phyloP scores from a whole-genome alignment of 257 asterid species.

The Ehretia macrophylla region DNA sequence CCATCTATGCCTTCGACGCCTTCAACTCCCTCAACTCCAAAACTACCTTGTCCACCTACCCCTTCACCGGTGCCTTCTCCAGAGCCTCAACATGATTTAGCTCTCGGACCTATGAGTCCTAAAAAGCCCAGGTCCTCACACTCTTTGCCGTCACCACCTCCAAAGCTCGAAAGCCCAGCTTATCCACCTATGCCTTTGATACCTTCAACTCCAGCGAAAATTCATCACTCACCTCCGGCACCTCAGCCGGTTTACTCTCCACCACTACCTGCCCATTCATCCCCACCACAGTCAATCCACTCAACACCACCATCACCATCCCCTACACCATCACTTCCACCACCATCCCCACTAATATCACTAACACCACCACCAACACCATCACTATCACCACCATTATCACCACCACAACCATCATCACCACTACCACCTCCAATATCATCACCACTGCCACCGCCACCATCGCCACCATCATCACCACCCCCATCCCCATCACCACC shows the following conservation, averaged over 20 bases:
- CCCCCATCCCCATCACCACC: not conserved
- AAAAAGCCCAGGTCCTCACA: too few species aligned
- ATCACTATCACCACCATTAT: not conserved
- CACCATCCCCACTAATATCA: not conserved
- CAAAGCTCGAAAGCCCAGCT: too few species aligned
- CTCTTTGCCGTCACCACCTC: too few species aligned
- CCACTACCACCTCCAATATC: conserved; percentile 10
- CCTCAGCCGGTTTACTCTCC: not conserved
- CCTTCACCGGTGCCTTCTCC: too few species aligned
- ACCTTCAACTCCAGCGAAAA: not conserved
- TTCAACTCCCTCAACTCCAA: not conserved
- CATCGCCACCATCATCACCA: not conserved
- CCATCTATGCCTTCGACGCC: not conserved
- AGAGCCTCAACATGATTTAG: too few species aligned
- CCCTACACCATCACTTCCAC: not conserved
- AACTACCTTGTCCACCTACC: too few species aligned
- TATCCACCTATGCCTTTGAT: not conserved
- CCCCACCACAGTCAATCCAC: conserved; percentile 7
- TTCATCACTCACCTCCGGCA: not conserved
- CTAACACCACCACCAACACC: conserved; percentile 1
- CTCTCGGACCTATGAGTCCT: too few species aligned
- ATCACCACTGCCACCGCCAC: not conserved
- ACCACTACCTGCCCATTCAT: not conserved
- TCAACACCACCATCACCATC: not conserved
- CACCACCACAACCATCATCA: conserved; percentile 19